Evolutionary conservation across 257 asterid genomes (phyloP).

Genomic region (Penstemon newberryi): DNA sequence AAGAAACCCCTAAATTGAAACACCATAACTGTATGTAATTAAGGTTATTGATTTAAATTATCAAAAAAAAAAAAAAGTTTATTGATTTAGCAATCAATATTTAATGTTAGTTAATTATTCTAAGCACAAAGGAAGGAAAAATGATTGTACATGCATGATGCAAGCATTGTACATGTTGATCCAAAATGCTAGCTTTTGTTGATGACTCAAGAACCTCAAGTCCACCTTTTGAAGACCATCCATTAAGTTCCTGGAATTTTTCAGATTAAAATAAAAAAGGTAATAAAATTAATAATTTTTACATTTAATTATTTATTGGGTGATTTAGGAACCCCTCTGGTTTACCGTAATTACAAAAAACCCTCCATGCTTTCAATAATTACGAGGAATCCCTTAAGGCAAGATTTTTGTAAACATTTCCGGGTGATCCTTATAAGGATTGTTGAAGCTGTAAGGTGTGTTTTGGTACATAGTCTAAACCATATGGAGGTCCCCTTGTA

Average conservation of each 20-base stretch:
- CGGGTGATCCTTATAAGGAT: no score
- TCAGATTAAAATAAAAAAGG: no score
- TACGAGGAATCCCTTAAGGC: no score
- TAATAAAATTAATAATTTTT: not conserved
- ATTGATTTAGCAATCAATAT: not conserved
- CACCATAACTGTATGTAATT: not conserved
- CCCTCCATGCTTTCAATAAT: no score
- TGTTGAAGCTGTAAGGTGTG: no score
- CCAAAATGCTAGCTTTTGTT: slow-evolving; percentile 55
- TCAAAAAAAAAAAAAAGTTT: not conserved
- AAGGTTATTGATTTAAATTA: not conserved
- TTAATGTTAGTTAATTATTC: slow-evolving; percentile 1
- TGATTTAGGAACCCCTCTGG: no score
- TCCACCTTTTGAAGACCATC: slow-evolving; percentile 71
- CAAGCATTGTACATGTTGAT: slow-evolving; percentile 64
- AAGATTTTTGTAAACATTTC: no score
- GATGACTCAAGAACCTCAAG: slow-evolving; percentile 47
- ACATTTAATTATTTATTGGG: no score
- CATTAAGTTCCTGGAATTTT: slow-evolving; percentile 51
- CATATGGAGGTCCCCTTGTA: no score
- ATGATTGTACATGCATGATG: slow-evolving; percentile 48
- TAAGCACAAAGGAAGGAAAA: not conserved
- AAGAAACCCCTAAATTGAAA: slow-evolving; percentile 66
- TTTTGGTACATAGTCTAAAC: no score
- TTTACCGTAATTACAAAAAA: no score